Base-by-base conservation (phyloP, 1,284 basidiomycete species). In the Schizophyllum commune region DNA sequence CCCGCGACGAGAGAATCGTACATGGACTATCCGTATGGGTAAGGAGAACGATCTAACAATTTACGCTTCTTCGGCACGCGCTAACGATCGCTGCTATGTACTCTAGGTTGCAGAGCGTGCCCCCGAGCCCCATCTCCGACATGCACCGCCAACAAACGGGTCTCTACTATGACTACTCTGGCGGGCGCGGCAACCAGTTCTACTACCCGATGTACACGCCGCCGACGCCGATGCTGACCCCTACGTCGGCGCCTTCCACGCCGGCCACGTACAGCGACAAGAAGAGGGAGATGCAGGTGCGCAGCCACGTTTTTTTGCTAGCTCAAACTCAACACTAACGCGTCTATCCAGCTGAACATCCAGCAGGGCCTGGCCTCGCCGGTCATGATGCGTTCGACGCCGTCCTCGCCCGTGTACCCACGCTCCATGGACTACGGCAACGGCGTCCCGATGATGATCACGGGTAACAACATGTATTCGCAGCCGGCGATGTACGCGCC, bases 131-230 rank as follows among this genome's bases (percentile, higher is more conserved):
- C 62, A 72, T 79, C 57, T 68, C 73, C 63, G 79, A 81, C 61
- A 65, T 78, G 53, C 75, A 76, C 68, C 74, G 76, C 56, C 79
- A 80, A 65, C 83, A 85, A 66, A 72, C 81, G 51, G 77, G 77
- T 34, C 66, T 83, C 59, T 87, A 82, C 71, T 89, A 83, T 64
- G 87, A 88, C 65, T 89, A 83, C 65, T 69, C 76, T 8, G 71
- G 75, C 59, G 79, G 81, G 54, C 76, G 80, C 6, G 75, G 71
- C 32, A 82, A 85, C 1, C 86, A 84, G 64, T 87, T 78, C 69
- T 90, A 79, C 69, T 88, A 85, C 66, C 77, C 85, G 33, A 75
- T 88, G 61, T 89, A 84, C 71, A 79, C 83, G 63, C 73, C 78
- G 11, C 73, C 74, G 32, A 83, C 84, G 4, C 78, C 84, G 9